Evolutionary conservation across 2,329 filamentous ascomycete species (phyloP).

Genomic region (Epicoccum nigrum): DNA sequence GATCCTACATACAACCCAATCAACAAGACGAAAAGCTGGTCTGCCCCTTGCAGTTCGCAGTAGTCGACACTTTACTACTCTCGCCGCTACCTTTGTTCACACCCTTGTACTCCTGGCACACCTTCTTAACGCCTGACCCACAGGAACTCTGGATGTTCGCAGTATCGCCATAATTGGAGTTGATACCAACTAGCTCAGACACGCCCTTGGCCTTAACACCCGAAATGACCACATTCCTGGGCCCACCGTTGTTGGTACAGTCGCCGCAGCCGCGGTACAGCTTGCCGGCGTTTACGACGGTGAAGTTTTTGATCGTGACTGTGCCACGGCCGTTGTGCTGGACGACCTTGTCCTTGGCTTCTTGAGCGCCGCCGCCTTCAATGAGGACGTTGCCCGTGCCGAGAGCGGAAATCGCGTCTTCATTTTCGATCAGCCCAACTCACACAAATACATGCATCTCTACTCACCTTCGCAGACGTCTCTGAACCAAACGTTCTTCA

Average conservation of each 20-base stretch:
- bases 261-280: constrained; percentile 22
- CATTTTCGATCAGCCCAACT: too few relatives aligned
- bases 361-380: neutral
- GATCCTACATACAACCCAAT: too few relatives aligned
- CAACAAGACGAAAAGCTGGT: constrained; percentile 13
- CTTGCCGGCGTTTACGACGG: constrained; percentile 29
- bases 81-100: constrained; percentile 11
- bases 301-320: constrained; percentile 30
- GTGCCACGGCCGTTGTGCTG: constrained; percentile 34
- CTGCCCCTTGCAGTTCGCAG: constrained; percentile 13
- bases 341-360: constrained; percentile 30
- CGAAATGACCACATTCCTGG: constrained; percentile 50
- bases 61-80: constrained; percentile 13
- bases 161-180: constrained; percentile 50
- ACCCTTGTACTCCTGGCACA: constrained; percentile 25
- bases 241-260: constrained; percentile 50
- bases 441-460: too few relatives aligned
- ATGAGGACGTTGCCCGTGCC: neutral
- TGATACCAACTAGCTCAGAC: constrained; percentile 45
- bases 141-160: constrained; percentile 29
- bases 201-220: constrained; percentile 33
- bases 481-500: constrained; percentile 21
- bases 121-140: constrained; percentile 17
- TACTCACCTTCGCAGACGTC: constrained; percentile 12
- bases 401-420: too few relatives aligned